These are phyloP conservation scores for Aspergillus sp. DNA, from an alignment of 2,329 filamentous ascomycete genomes.

Conservation along the genomic window DNA sequence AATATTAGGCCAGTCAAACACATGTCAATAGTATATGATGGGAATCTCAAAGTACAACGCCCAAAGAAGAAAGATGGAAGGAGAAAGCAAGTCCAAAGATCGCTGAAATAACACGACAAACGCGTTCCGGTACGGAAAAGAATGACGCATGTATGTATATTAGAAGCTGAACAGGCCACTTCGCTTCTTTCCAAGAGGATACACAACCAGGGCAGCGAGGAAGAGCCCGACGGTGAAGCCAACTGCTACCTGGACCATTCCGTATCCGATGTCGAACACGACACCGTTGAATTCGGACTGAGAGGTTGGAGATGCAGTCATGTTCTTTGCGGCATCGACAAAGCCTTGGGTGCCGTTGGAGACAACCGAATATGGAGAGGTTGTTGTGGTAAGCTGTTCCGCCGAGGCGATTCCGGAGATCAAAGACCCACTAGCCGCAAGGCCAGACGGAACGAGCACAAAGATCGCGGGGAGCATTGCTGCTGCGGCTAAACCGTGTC, in stretches of 20 bases:
- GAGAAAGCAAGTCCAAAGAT: not conserved
- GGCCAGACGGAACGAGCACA: constrained; percentile 62
- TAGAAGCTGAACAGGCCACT: constrained; percentile 50
- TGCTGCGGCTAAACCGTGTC: constrained; percentile 79
- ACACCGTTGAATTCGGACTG: constrained; percentile 22
- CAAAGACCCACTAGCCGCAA: constrained; percentile 59
- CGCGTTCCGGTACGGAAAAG: not conserved
- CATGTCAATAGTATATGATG: not conserved
- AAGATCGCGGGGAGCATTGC: constrained; percentile 90
- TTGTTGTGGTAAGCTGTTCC: constrained; percentile 48
- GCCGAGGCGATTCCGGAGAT: constrained; percentile 59
- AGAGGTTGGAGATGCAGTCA: constrained; percentile 13
- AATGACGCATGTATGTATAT: constrained; percentile 1
- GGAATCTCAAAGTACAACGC: not conserved
- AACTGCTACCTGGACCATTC: constrained; percentile 51
- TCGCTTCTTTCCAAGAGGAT: constrained; percentile 49
- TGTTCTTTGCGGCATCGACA: constrained; percentile 27
- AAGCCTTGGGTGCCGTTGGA: constrained; percentile 40
- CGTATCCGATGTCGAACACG: constrained; percentile 48
- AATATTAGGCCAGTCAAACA: not conserved
- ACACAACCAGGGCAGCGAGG: constrained; percentile 48
- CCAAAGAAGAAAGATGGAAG: not conserved
- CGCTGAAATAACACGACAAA: constrained; percentile 5
- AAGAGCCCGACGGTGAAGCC: constrained; percentile 52
- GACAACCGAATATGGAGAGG: constrained; percentile 41